Percentiles rank a stretch among this genome's conserved stretches.
These are phyloP conservation scores for Paxillus ammoniavirescens DNA, from an alignment of 768 basidiomycete genomes.

Conservation along the genomic window DNA sequence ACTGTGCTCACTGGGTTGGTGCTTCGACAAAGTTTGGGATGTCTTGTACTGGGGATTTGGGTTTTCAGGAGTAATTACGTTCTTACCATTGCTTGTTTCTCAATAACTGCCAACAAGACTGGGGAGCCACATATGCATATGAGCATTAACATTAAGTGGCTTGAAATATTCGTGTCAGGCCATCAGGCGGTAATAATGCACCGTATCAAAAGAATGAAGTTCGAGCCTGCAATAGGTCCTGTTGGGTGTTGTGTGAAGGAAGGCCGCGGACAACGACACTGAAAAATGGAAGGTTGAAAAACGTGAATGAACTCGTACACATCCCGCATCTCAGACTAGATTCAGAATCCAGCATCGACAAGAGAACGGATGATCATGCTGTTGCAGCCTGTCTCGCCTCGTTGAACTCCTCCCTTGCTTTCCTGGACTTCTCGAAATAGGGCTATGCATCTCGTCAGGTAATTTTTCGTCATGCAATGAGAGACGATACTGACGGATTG, in stretches of 20 bases:
- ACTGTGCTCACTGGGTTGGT: no score
- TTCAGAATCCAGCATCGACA: not conserved
- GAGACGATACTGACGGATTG: constrained; percentile 24
- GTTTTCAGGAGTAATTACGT: no score
- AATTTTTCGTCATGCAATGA: not conserved
- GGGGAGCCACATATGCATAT: not conserved
- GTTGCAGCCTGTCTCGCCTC: not conserved
- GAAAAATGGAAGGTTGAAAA: not conserved
- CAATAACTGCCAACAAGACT: no score
- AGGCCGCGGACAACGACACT: not conserved
- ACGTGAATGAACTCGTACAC: constrained; percentile 5
- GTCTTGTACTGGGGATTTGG: no score
- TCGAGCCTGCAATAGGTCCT: not conserved
- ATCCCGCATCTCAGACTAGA: not conserved
- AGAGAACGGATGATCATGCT: not conserved
- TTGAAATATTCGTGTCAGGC: not conserved
- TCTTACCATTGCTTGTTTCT: no score
- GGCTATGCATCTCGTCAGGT: constrained; percentile 13
- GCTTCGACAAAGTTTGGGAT: no score
- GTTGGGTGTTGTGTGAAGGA: not conserved
- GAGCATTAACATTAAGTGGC: not conserved
- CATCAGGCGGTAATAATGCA: constrained; percentile 10
- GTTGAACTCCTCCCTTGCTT: constrained; percentile 13
- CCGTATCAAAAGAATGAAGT: constrained; percentile 6
- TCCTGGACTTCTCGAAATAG: constrained; percentile 16